These are phyloP conservation scores for Dryas drummondii DNA, from an alignment of 306 rosid genomes.

Conservation along the genomic window DNA sequence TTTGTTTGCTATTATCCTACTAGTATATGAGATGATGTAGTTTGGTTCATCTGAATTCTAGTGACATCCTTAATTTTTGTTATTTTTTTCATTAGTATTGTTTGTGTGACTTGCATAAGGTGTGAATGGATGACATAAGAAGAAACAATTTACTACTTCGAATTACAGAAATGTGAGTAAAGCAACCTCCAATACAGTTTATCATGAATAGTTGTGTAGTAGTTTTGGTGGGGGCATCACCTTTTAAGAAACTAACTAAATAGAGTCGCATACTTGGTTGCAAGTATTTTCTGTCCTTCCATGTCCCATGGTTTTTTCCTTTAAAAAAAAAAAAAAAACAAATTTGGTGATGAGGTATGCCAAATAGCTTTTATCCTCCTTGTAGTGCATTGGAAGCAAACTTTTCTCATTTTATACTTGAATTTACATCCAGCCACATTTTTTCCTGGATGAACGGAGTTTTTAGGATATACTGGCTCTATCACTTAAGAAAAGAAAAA, in stretches of 20 bases:
- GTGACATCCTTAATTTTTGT: too few species aligned
- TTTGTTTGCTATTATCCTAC: not conserved
- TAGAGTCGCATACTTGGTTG: not conserved
- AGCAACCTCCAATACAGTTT: not conserved
- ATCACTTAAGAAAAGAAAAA: not conserved
- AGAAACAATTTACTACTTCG: not conserved
- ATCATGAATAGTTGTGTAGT: not conserved
- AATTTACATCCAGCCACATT: not conserved
- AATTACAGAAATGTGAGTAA: not conserved
- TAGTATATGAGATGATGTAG: conserved; percentile 1
- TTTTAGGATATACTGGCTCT: not conserved
- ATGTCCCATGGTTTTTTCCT: not conserved
- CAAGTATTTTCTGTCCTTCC: not conserved
- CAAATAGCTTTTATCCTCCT: too few species aligned
- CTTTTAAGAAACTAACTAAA: not conserved
- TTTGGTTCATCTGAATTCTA: not conserved
- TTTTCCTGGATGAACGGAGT: not conserved
- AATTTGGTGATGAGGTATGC: not conserved
- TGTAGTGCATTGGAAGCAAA: too few species aligned
- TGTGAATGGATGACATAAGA: not conserved
- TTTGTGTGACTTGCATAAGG: not conserved
- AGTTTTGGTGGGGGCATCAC: not conserved
- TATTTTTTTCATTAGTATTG: not conserved
- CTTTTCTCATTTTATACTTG: not conserved
- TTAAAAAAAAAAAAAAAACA: too few species aligned